A percentile compares a stretch with the other conserved stretches of the same genome.
Conservation (phyloP, 768 basidiomycete genomes). For the Rhizopogon roseolus region DNA sequence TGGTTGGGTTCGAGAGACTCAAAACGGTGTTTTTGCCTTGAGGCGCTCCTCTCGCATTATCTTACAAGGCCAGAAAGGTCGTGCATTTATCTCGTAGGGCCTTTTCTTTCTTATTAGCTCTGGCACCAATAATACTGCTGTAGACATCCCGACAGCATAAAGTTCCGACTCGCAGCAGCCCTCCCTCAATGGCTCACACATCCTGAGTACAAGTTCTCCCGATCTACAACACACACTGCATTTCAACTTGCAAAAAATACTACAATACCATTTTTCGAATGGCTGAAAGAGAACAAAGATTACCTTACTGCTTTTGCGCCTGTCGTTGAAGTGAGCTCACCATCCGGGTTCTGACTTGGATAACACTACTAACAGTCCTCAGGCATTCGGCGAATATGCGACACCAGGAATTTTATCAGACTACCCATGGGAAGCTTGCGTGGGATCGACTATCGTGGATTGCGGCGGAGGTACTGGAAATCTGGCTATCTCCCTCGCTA, state of each 20-base stretch:
- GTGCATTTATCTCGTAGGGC: slow-evolving; percentile 11
- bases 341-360: too few relatives aligned
- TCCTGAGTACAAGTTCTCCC: slow-evolving; percentile 11
- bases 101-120: not conserved
- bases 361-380: not conserved
- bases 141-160: slow-evolving; percentile 11
- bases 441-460: slow-evolving; percentile 34
- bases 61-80: slow-evolving; percentile 9
- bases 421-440: slow-evolving; percentile 33
- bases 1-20: too few relatives aligned
- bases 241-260: slow-evolving; percentile 35
- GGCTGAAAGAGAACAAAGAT: not conserved
- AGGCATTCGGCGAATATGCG: slow-evolving; percentile 1
- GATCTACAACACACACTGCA: slow-evolving; percentile 22
- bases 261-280: slow-evolving; percentile 30
- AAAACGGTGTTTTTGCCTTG: too few relatives aligned
- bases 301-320: not conserved
- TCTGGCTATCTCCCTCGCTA: too few relatives aligned
- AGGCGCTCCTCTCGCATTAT: slow-evolving; percentile 14
- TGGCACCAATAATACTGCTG: not conserved
- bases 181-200: slow-evolving; percentile 10
- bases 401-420: slow-evolving; percentile 35
- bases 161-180: slow-evolving; percentile 7
- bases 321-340: too few relatives aligned
- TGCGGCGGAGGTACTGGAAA: too few relatives aligned